These are phyloP conservation scores for Cnidoscolus chayamansa DNA, from an alignment of 441 rosid genomes.

Conservation along the genomic window DNA sequence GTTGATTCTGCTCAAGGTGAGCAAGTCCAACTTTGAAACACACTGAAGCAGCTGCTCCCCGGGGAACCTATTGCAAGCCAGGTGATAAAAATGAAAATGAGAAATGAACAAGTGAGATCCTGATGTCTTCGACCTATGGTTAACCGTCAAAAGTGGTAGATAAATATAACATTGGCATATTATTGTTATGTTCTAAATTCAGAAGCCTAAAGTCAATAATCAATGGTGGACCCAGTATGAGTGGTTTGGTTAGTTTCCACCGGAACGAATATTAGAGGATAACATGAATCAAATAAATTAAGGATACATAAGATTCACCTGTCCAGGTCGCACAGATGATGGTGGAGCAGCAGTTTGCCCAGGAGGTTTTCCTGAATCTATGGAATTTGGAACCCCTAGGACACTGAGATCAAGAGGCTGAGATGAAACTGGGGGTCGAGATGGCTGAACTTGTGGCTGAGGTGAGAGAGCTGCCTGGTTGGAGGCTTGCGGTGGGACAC, in stretches of 20 bases:
- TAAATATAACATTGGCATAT: not conserved
- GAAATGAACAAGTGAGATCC: not conserved
- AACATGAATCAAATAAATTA: not conserved
- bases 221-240: not conserved
- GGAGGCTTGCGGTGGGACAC: conserved; percentile 68
- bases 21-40: conserved; percentile 96
- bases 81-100: conserved; percentile 11
- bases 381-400: conserved; percentile 69
- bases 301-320: conserved; percentile 41
- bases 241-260: not conserved
- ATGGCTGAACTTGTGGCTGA: conserved; percentile 44
- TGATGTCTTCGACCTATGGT: not conserved
- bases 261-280: not conserved
- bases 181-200: not conserved
- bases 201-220: not conserved
- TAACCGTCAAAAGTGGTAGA: conserved; percentile 6
- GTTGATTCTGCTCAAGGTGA: conserved; percentile 98
- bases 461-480: conserved; percentile 37
- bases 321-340: conserved; percentile 85
- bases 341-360: conserved; percentile 51
- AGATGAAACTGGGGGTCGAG: conserved; percentile 47
- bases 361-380: conserved; percentile 64
- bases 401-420: conserved; percentile 94
- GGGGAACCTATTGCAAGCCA: conserved; percentile 64
- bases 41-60: conserved; percentile 84